These are phyloP conservation scores for Dendrobium huoshanense DNA, from an alignment of 106 monocot species.

Conservation along the genomic window DNA sequence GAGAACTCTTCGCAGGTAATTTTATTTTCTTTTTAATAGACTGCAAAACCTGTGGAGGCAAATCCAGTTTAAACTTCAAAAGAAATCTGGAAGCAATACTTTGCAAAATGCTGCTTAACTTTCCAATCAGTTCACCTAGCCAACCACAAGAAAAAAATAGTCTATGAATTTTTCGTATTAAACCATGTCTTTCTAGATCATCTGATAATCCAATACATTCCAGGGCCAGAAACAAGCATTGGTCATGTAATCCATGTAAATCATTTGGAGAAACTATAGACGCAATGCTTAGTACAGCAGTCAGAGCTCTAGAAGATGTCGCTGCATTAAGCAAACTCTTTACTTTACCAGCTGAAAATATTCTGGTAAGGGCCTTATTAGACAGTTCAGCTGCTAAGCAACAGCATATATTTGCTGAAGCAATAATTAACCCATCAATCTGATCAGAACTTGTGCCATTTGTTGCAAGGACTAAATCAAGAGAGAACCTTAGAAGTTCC, in stretches of 20 bases:
- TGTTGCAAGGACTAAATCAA: conserved; percentile 34
- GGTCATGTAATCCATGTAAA: conserved; percentile 32
- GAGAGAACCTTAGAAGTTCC: conserved; percentile 54
- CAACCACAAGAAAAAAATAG: conserved; percentile 55
- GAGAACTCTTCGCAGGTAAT: conserved; percentile 24
- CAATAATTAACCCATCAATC: conserved; percentile 59
- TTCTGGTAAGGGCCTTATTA: conserved; percentile 35
- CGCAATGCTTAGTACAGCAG: conserved; percentile 56
- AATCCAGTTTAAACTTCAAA: conserved; percentile 14
- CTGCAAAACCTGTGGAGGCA: conserved; percentile 11
- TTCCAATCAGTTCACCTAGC: conserved; percentile 51
- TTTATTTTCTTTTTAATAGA: conserved; percentile 45
- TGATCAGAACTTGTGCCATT: conserved; percentile 46
- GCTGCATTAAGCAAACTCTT: conserved; percentile 52
- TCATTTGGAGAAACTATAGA: conserved; percentile 46
- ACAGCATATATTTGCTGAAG: conserved; percentile 56
- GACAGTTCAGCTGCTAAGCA: conserved; percentile 39
- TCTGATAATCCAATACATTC: conserved; percentile 38
- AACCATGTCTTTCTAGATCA: conserved; percentile 46
- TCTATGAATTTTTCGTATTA: conserved; percentile 48
- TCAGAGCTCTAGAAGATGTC: conserved; percentile 34
- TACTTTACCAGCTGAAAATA: conserved; percentile 48
- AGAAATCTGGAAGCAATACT: conserved; percentile 32
- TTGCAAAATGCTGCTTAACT: conserved; percentile 42
- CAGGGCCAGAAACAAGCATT: conserved; percentile 40